Percentiles rank a stretch among this genome's conserved stretches.
Conservation (phyloP, 495 filamentous ascomycete genomes). For the Podospora pseudopauciseta region DNA sequence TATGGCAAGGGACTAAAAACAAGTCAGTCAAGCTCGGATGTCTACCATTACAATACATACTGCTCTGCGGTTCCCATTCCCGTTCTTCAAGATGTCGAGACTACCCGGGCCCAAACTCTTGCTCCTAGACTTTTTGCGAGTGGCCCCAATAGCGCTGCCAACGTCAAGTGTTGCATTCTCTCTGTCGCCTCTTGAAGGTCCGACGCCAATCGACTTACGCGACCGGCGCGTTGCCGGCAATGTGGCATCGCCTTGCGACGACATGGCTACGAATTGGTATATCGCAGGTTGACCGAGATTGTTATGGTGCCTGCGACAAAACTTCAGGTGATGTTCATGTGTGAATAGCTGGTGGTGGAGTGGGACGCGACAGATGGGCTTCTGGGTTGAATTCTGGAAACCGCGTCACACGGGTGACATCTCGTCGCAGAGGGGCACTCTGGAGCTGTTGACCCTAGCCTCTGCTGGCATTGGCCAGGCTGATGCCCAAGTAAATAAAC, state of each 20-base stretch:
- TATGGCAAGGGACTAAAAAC: constrained; percentile 47
- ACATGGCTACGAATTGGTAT: constrained; percentile 32
- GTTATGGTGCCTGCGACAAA: constrained; percentile 9
- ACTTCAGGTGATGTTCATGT: not conserved
- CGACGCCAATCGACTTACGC: constrained; percentile 75
- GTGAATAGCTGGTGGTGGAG: not conserved
- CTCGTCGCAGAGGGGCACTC: constrained; percentile 1
- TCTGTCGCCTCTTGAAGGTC: constrained; percentile 59
- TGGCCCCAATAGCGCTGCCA: constrained; percentile 38
- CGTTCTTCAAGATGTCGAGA: constrained; percentile 73
- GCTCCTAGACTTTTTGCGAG: constrained; percentile 76
- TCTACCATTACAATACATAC: constrained; percentile 42
- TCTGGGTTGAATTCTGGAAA: constrained; percentile 6
- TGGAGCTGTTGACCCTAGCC: not conserved
- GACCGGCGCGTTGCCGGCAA: constrained; percentile 56
- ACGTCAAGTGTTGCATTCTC: constrained; percentile 70
- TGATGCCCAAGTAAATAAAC: constrained; percentile 1
- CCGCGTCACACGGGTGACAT: constrained; percentile 1
- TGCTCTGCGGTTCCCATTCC: constrained; percentile 75
- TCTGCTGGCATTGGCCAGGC: not conserved
- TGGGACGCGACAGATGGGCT: constrained; percentile 14
- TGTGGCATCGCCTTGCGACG: constrained; percentile 44
- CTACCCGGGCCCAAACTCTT: constrained; percentile 94
- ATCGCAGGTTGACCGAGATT: not conserved
- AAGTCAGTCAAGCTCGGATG: constrained; percentile 17